Evolutionary conservation across 139 green algal species (phyloP), one percentile per base, ranked within the genome.

Genomic region (Chlorella sp.): DNA sequence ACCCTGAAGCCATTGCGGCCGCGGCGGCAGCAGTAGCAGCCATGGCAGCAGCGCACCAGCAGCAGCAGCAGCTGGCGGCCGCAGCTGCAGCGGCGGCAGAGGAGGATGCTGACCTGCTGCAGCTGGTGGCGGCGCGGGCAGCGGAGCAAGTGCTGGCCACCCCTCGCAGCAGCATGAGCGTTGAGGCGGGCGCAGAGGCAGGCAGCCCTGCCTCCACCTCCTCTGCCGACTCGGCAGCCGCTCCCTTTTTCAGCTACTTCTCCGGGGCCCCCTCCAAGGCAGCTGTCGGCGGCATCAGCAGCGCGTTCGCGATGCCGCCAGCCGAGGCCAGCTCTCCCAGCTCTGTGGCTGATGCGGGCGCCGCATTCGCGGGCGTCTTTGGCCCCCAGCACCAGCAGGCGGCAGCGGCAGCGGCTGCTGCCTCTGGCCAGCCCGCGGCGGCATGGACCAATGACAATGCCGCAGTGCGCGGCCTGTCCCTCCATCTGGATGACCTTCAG

Each of bases 391-490:
- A 28, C 30, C n/a, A 41, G 30, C 47, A 28, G 17, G 51, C 51
- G 6, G 51, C 74, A 26, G 41, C 74, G n/a, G 51, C 74, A 23
- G 74, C 55, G 30, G 51, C 47, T n/a, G 74, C 47, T 28, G 55
- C 47, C 30, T 39, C 44, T 0, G 44, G 41, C 41, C 67, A 73
- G 67, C 67, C 67, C 63, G 63, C 32, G 1, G 55, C 51, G 7
- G 81, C 71, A 0, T 87, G 82, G 82, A 87, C 82, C 39, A 78
- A n/a, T 11, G 75, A 89, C 64, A 85, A 88, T 30, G 84, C 78
- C 28, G 78, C 78, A 4, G 18, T 73, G n/a, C 55, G 65, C 28
- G 84, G 78, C 28, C 84, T 88, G 25, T 76, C 68, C 32, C 39
- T 88, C 15, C 56, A 81, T 26, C 84, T 88, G 55, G 38, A 57